Percentiles rank a stretch among this genome's conserved stretches.
Evolutionary conservation across 805 yeast species (phyloP).

Genomic region (Diddensiella caesifluorescens): DNA sequence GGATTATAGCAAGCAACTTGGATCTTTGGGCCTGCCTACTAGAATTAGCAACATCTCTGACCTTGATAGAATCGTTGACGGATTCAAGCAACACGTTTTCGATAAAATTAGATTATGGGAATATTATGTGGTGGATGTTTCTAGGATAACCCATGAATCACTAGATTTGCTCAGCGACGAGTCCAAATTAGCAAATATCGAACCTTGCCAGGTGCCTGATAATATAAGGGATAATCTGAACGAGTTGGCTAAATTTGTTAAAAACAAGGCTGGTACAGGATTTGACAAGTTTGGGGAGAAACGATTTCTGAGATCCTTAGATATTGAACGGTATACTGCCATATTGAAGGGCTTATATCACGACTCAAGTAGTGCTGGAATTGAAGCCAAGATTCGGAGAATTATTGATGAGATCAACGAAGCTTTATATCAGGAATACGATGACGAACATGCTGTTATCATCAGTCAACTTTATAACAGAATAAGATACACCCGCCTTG

Average conservation of each 20-base stretch:
- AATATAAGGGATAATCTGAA: conserved; percentile 31
- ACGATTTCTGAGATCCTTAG: conserved; percentile 52
- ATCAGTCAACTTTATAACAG: conserved; percentile 69
- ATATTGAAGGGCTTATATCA: conserved; percentile 37
- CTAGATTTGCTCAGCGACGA: conserved; percentile 16
- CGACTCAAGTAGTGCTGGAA: conserved; percentile 27
- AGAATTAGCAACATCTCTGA: conserved; percentile 48
- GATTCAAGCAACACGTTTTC: conserved; percentile 62
- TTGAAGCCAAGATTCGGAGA: conserved; percentile 38
- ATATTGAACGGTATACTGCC: conserved; percentile 46
- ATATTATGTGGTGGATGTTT: conserved; percentile 67
- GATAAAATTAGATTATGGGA: conserved; percentile 76
- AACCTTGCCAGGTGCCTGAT: conserved; percentile 41
- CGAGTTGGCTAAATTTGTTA: conserved; percentile 42
- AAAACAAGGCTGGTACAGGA: conserved; percentile 35
- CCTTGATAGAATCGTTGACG: conserved; percentile 56
- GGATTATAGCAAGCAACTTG: conserved; percentile 57
- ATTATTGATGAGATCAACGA: conserved; percentile 75
- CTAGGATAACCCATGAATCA: conserved; percentile 34
- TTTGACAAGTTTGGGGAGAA: conserved; percentile 42
- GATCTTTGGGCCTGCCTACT: conserved; percentile 56
- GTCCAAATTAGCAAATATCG: conserved; percentile 30
- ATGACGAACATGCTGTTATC: conserved; percentile 63
- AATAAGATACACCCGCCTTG: conserved; percentile 69
- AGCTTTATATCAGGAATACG: conserved; percentile 66